Evolutionary conservation across 176 grass and related monocot species (phyloP).

Genomic region (Phragmites australis): DNA sequence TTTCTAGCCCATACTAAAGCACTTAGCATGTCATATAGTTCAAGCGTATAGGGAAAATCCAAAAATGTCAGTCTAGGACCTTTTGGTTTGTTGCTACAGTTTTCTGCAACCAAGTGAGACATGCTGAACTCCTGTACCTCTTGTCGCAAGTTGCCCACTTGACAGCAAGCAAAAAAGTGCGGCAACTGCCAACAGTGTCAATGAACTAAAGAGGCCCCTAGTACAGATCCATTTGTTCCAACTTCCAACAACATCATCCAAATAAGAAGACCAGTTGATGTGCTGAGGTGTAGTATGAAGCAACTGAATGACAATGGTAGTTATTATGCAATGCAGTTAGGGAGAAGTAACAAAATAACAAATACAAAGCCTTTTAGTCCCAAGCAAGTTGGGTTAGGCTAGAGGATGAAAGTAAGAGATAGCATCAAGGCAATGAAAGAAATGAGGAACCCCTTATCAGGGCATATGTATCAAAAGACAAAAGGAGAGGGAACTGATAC

Average conservation of each 20-base stretch:
- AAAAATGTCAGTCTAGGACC: neutral
- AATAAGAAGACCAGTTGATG: neutral
- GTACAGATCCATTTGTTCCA: conserved; percentile 35
- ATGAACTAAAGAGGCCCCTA: neutral
- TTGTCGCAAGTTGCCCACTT: conserved; percentile 1
- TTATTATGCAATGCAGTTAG: neutral
- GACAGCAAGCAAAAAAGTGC: neutral
- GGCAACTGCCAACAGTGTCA: neutral
- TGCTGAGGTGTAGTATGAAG: conserved; percentile 10
- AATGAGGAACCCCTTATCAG: neutral
- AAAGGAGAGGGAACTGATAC: neutral
- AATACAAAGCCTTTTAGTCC: too few relatives aligned
- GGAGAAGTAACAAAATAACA: conserved; percentile 7
- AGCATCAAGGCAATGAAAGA: neutral
- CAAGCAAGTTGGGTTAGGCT: too few relatives aligned
- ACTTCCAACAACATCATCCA: neutral
- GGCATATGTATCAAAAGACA: neutral
- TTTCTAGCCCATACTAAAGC: conserved; percentile 1
- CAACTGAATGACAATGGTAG: neutral
- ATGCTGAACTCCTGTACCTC: neutral
- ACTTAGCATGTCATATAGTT: conserved; percentile 9
- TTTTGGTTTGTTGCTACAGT: neutral
- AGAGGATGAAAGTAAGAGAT: neutral
- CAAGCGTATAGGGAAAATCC: neutral
- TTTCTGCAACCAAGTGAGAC: neutral